Evolutionary conservation across 225 moss, liverwort and hornwort genomes (phyloP).

Genomic region (Anthoceros angustus): DNA sequence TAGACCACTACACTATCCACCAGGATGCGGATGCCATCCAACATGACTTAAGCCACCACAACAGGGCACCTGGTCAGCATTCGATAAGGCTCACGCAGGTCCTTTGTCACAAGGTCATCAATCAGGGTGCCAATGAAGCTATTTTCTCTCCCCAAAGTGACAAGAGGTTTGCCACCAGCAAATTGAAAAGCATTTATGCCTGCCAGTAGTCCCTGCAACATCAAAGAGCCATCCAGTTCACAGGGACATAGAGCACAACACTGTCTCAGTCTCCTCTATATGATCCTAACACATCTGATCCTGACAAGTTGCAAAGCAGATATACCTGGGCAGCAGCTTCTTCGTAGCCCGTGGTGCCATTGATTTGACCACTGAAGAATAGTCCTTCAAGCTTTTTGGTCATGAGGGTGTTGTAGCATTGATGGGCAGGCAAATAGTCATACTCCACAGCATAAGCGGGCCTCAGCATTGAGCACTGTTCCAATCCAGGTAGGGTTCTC

Average conservation of each 20-base stretch:
- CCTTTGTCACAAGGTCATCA: constrained; percentile 85
- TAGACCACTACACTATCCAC: background rate
- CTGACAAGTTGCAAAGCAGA: background rate
- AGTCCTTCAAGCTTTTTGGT: constrained; percentile 76
- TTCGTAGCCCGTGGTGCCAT: constrained; percentile 87
- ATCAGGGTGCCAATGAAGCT: constrained; percentile 87
- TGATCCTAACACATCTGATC: background rate
- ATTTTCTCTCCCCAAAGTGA: constrained; percentile 74
- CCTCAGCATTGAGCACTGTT: constrained; percentile 70
- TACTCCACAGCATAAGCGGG: constrained; percentile 95
- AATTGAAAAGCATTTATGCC: constrained; percentile 62
- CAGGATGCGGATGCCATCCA: background rate
- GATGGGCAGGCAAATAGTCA: constrained; percentile 82
- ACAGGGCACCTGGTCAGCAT: constrained; percentile 63
- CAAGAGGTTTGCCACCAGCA: constrained; percentile 39
- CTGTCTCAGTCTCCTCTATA: background rate
- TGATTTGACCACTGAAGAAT: constrained; percentile 89
- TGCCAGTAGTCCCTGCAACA: constrained; percentile 54
- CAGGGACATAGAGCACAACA: background rate
- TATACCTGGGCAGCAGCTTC: constrained; percentile 87
- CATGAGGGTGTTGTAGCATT: constrained; percentile 78
- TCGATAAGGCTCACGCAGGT: constrained; percentile 85
- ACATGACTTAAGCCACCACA: background rate
- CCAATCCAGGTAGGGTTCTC: constrained; percentile 78
- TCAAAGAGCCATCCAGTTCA: background rate